These are phyloP conservation scores for Phanerochaete sordida DNA, from an alignment of 768 basidiomycete genomes.

Conservation along the genomic window DNA sequence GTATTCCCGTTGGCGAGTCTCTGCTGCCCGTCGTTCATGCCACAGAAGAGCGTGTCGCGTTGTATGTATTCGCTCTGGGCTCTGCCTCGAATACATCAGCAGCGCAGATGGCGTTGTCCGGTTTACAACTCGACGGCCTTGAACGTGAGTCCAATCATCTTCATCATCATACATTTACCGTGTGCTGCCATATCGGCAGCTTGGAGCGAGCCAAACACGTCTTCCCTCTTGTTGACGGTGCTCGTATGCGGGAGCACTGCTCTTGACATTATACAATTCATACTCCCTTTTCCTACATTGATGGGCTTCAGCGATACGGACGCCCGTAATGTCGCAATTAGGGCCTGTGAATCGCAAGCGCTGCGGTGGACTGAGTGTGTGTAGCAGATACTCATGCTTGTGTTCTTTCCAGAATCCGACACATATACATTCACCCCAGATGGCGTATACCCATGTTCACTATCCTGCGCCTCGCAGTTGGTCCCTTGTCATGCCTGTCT, in stretches of 20 bases:
- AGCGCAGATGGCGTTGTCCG: conserved; percentile 30
- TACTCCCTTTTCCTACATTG: neutral
- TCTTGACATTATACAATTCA: neutral
- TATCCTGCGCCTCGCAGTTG: conserved; percentile 37
- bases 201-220: neutral
- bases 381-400: neutral
- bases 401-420: neutral
- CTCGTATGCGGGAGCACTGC: too few species aligned
- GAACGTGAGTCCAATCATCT: conserved; percentile 37
- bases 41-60: conserved; percentile 30
- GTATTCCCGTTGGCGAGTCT: conserved; percentile 41
- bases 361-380: neutral
- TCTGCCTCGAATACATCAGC: conserved; percentile 29
- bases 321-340: neutral
- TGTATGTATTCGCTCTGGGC: conserved; percentile 59
- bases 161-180: neutral
- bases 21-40: conserved; percentile 50
- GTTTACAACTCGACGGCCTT: conserved; percentile 47
- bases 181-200: neutral
- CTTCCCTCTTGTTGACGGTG: too few species aligned
- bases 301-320: neutral
- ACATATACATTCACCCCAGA: conserved; percentile 36
- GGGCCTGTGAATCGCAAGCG: neutral
- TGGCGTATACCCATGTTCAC: conserved; percentile 52
- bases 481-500: conserved; percentile 39